Base-by-base conservation (phyloP, 176 grass and related monocot species). In the Phragmites australis region DNA sequence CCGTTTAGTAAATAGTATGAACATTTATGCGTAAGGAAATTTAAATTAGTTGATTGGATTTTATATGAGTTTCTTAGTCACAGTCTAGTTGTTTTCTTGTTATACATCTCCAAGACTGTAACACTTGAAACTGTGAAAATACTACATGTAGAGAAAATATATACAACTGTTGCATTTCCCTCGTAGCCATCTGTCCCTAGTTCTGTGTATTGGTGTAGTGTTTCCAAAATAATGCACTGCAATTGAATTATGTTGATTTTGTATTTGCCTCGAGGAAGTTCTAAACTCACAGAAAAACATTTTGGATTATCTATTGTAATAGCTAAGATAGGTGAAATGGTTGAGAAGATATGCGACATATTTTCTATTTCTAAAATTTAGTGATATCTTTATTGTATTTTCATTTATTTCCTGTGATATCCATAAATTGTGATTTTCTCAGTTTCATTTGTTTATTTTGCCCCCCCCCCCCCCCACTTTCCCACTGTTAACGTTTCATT, bases 341-440 rank as follows among this genome's bases (percentile, higher is more conserved):
- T 65, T 47, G 26, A n/a, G 16, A 50, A 34, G 8, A 52, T 15
- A 65, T 22, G 4, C 49, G 17, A 25, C 16, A 6, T 17, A 11
- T 51, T 66, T 18, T 37, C 0, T 41, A 40, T 40, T 6, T 22
- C 46, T 41, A 26, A 23, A 2, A 60, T 19, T 48, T 22, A 23
- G 17, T 61, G 25, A 63, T 19, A 78, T 78, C 45, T 34, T 8
- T 63, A 27, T 37, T 52, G 5, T 72, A 53, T 52, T 72, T 72
- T 4, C 15, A 14, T 37, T 49, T 9, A 21, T 2, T 31, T 22
- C 16, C 21, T 22, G 6, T 49, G 49, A 56, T 54, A 74, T 74
- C 32, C 6, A 3, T 0, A 32, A 47, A 47, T 22, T 41, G 8
- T 78, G 71, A 56, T 51, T 65, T 25, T 6, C 29, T 51, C 13